Conservation (phyloP, 2,329 filamentous ascomycete species). For the Alternaria novae-zelandiae region DNA sequence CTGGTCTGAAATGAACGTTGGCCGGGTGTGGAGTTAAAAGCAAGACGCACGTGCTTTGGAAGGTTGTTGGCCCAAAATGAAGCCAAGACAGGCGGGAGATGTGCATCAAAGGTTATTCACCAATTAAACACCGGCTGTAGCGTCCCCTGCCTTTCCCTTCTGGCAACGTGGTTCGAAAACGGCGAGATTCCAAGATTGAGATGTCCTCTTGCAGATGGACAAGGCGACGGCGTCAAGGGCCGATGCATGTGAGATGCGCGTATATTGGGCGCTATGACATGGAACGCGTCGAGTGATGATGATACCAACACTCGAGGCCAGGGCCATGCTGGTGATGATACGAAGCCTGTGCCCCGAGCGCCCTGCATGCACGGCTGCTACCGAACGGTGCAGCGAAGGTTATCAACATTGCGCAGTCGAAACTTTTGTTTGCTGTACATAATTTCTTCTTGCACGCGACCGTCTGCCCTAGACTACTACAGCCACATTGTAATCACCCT, state of each 20-base stretch:
- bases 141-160: conserved; percentile 3
- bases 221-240: background rate
- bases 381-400: conserved; percentile 9
- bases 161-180: background rate
- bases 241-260: conserved; percentile 2
- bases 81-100: conserved; percentile 7
- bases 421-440: conserved; percentile 11
- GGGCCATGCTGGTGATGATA: conserved; percentile 14
- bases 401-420: conserved; percentile 2
- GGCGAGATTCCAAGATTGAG: background rate
- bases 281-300: conserved; percentile 3
- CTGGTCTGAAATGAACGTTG: conserved; percentile 2
- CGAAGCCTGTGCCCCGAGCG: conserved; percentile 18
- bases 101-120: conserved; percentile 1
- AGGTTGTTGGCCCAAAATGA: conserved; percentile 2
- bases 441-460: background rate
- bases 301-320: conserved; percentile 6
- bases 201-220: background rate
- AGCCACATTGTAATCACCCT: background rate
- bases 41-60: background rate
- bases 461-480: background rate
- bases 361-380: conserved; percentile 22
- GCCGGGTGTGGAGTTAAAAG: conserved; percentile 3
- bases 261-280: background rate
- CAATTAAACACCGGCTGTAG: conserved; percentile 1